phyloP scores from a whole-genome alignment of 108 stramenopile genomes.

The Fragilariopsis cylindrus region DNA sequence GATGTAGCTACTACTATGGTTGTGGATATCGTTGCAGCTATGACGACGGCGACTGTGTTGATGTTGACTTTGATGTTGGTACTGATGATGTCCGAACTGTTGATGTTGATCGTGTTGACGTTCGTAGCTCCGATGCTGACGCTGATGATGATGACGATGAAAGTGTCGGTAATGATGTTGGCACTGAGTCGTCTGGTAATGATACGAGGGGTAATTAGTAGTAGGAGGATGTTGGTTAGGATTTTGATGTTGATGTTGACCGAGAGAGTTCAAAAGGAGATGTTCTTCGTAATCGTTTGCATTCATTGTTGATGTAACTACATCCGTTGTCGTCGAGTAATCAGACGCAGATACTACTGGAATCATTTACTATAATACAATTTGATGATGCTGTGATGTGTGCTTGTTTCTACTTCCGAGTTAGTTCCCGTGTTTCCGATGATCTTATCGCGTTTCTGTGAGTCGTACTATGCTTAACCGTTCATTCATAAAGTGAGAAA shows the following conservation, averaged over 20 bases:
- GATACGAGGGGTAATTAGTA: too few relatives aligned
- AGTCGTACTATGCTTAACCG: too few relatives aligned
- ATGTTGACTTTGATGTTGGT: not conserved
- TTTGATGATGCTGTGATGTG: too few relatives aligned
- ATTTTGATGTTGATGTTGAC: not conserved
- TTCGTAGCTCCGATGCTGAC: not conserved
- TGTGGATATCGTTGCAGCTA: not conserved
- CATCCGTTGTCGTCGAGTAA: too few relatives aligned
- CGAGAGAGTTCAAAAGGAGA: conserved; percentile 18
- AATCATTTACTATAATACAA: too few relatives aligned
- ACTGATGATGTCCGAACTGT: not conserved
- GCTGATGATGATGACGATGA: not conserved
- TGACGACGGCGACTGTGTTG: not conserved
- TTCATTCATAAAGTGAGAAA: too few relatives aligned
- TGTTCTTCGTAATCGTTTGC: conserved; percentile 19
- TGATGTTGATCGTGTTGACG: not conserved
- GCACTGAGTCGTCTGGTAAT: too few relatives aligned
- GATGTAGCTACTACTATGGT: not conserved
- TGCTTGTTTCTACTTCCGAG: too few relatives aligned
- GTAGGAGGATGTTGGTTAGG: not conserved
- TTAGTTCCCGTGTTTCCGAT: too few relatives aligned
- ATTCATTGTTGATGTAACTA: conserved; percentile 5
- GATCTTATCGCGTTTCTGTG: too few relatives aligned
- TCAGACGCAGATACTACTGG: too few relatives aligned
- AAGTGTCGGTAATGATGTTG: too few relatives aligned